phyloP scores from a whole-genome alignment of 306 rosid genomes.

The Malus orientalis region DNA sequence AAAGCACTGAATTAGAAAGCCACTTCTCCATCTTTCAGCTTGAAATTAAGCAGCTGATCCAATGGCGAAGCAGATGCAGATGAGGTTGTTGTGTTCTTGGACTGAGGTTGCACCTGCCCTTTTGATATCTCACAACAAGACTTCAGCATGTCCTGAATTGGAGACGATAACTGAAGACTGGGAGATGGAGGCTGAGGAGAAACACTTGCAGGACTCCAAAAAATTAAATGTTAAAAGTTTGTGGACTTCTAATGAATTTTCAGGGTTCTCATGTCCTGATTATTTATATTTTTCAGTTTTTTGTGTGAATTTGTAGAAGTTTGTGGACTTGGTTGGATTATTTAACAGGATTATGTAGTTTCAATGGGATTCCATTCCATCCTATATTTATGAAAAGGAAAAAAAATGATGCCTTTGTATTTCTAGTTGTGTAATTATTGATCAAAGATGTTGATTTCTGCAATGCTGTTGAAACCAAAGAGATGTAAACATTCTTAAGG shows the following conservation, averaged over 20 bases:
- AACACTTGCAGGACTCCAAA: neutral
- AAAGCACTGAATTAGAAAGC: neutral
- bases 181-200: conserved; percentile 19
- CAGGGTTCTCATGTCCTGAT: no score
- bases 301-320: neutral
- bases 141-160: conserved; percentile 33
- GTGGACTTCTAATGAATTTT: no score
- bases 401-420: neutral
- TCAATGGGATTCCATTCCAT: neutral
- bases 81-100: conserved; percentile 25
- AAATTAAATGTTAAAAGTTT: neutral
- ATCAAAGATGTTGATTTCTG: no score
- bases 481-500: neutral
- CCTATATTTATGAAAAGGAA: neutral
- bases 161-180: conserved; percentile 55
- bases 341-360: neutral
- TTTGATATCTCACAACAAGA: conserved; percentile 27
- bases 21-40: neutral
- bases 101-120: conserved; percentile 46
- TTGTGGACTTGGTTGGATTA: neutral
- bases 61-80: conserved; percentile 39
- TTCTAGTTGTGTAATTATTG: no score
- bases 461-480: no score
- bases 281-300: neutral
- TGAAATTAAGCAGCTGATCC: neutral